Evolutionary conservation across 768 basidiomycete genomes (phyloP), one percentile per base, ranked within the genome.

Genomic region (Trametes maxima): DNA sequence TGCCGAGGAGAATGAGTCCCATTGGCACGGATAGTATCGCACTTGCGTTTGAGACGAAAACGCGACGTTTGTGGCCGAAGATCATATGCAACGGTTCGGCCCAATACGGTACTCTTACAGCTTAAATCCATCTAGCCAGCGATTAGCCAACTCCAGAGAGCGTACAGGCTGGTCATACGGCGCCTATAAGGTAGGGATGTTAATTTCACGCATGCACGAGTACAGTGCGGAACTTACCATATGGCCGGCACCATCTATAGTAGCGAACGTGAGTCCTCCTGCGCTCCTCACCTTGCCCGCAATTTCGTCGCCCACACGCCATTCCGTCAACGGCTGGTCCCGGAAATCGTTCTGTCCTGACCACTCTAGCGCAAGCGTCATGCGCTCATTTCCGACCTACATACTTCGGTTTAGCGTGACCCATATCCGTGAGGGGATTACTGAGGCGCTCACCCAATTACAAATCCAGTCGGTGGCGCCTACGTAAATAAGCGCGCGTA

Each of bases 201-300:
- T 28, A 24, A 45, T 43, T 14, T 28, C 4, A 43, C 4, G 44
- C 14, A 21, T 19, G 6, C 12, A 19, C 2, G 6, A 40, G 17
- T 8, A 5, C 3, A 12, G 2, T 8, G 2, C 13, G 19, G 24
- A 6, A 50, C 47, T 16, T n/a, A 87, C 87, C 87, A 88, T 89
- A 75, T 92, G 90, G 16, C 90, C 90, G 17, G 88, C 90, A 10
- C 79, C 86, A 42, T 80, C 71, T 46, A 89, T 74, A 0, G 83
- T 87, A 5, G 80, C 82, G 70, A 84, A 89, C 28, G 86, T 88
- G 51, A 93, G 73, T 14, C 81, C 82, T 10, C 77, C 78, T 19
- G 76, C 78, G 47, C 74, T 78, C 66, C 85, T 82, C 42, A 80
- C 82, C 67, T 75, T 74, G 5, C 89, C 89, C 0, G 79, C 88